phyloP scores from a whole-genome alignment of 176 grass and related monocot genomes.

The Oryza officinalis region DNA sequence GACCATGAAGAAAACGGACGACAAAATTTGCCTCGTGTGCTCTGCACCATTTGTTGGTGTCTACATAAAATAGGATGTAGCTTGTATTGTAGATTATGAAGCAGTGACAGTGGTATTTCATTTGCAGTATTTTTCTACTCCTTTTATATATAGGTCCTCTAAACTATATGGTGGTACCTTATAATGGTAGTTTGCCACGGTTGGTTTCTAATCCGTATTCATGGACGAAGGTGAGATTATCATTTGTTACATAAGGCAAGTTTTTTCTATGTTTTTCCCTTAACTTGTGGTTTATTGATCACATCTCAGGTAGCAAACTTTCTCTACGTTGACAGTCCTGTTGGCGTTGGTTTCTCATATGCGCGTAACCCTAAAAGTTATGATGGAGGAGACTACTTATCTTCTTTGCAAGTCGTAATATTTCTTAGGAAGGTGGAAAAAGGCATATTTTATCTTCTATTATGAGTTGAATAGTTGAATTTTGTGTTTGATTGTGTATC shows the following conservation, averaged over 20 bases:
- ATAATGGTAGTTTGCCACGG: conserved; percentile 42
- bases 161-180: conserved; percentile 21
- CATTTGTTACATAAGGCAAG: neutral
- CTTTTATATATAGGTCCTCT: conserved; percentile 37
- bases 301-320: conserved; percentile 30
- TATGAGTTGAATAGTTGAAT: neutral
- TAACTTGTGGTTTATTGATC: neutral
- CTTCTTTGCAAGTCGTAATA: conserved; percentile 37
- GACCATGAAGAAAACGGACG: no score
- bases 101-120: neutral
- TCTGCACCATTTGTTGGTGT: no score
- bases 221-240: conserved; percentile 47
- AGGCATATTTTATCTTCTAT: neutral
- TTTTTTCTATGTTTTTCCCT: neutral
- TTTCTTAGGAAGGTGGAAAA: conserved; percentile 50
- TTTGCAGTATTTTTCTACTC: neutral
- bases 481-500: neutral
- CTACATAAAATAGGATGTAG: no score
- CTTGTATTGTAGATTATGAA: no score
- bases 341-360: conserved; percentile 55
- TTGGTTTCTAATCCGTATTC: conserved; percentile 41
- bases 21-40: no score
- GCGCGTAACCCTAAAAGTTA: conserved; percentile 46
- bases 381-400: conserved; percentile 30
- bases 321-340: conserved; percentile 51